Evolutionary conservation across 768 basidiomycete species (phyloP).

Genomic region (Tulasnella sp.): DNA sequence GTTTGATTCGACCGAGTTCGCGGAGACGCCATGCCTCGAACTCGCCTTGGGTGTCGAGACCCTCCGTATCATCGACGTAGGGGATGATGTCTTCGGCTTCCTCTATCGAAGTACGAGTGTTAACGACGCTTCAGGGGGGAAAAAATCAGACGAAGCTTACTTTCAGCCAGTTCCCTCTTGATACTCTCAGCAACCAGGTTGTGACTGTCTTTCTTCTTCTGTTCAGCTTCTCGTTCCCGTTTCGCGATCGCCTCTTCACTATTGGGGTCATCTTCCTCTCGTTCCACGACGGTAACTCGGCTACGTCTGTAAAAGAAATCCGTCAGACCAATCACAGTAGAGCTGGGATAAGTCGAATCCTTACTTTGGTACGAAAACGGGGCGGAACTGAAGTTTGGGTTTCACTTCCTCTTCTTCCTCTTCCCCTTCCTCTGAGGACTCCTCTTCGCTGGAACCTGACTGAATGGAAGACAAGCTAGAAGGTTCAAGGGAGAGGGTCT

Average conservation of each 20-base stretch:
- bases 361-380: conserved; percentile 92
- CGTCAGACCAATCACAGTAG: neutral
- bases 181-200: conserved; percentile 93
- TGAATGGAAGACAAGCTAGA: neutral
- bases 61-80: conserved; percentile 94
- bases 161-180: conserved; percentile 80
- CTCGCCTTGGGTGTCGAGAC: conserved; percentile 76
- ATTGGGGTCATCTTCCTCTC: conserved; percentile 58
- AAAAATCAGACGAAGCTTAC: conserved; percentile 40
- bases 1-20: conserved; percentile 87
- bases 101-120: conserved; percentile 42
- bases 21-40: conserved; percentile 96
- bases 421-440: conserved; percentile 60
- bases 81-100: conserved; percentile 77
- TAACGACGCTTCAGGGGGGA: neutral
- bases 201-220: conserved; percentile 81
- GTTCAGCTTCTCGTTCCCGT: conserved; percentile 69
- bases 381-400: conserved; percentile 72
- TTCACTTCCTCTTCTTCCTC: conserved; percentile 77
- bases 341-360: conserved; percentile 28
- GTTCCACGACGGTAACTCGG: conserved; percentile 63
- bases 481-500: neutral
- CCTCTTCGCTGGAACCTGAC: conserved; percentile 70
- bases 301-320: conserved; percentile 46
- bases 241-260: conserved; percentile 64